A percentile compares a stretch with the other conserved stretches of the same genome.
phyloP scores from a whole-genome alignment of 345 rosid species.

The Eucalyptus caleyi region DNA sequence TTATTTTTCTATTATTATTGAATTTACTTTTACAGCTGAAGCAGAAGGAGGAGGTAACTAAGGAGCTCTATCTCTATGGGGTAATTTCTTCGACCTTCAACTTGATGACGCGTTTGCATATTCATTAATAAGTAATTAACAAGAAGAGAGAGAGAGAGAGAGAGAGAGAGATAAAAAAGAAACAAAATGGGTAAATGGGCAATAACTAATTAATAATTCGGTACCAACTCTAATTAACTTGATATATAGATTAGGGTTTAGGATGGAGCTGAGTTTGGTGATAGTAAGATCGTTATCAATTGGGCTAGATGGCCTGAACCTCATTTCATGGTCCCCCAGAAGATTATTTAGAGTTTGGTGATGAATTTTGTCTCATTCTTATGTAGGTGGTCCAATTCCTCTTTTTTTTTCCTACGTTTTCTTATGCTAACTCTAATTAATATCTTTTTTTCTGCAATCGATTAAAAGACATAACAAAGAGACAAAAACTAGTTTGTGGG shows the following conservation, averaged over 20 bases:
- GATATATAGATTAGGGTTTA: background rate
- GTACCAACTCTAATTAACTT: background rate
- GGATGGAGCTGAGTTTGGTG: background rate
- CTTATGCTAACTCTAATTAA: background rate
- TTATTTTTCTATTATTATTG: background rate
- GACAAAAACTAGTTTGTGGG: background rate
- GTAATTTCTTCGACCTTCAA: background rate
- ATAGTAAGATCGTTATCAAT: background rate
- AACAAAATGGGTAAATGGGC: background rate
- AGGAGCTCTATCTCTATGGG: background rate
- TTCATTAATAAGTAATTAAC: background rate
- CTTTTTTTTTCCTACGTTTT: background rate
- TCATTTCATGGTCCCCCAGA: background rate
- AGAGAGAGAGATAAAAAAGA: background rate
- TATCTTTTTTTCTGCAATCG: background rate
- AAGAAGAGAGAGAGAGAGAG: too few species aligned
- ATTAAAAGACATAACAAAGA: background rate
- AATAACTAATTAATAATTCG: background rate
- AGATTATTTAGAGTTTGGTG: background rate
- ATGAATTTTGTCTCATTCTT: background rate
- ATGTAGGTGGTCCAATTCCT: background rate
- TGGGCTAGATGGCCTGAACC: background rate
- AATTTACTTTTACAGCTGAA: background rate
- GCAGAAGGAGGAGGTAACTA: background rate
- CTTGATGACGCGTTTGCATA: background rate